A percentile compares a stretch with the other conserved stretches of the same genome.
These are phyloP conservation scores for Apophysomyces ossiformis DNA, from an alignment of 371 early-diverging fungal genomes.

Conservation along the genomic window DNA sequence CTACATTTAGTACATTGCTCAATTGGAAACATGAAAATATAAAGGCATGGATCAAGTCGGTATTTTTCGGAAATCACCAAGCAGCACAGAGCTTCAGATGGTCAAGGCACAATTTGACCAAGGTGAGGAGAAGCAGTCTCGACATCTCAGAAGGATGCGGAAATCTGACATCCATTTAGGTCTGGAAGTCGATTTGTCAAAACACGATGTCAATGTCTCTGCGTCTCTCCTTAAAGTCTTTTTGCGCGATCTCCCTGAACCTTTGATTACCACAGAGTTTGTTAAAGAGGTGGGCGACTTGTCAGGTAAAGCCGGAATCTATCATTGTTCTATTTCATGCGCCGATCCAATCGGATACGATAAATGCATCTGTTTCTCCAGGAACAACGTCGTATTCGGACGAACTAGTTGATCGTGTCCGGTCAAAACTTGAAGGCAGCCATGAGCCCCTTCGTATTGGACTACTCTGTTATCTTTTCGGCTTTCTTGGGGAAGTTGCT, in stretches of 20 bases:
- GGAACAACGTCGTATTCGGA: slow-evolving; percentile 8
- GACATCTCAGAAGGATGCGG: slow-evolving; percentile 31
- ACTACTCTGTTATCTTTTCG: slow-evolving; percentile 66
- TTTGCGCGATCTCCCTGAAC: slow-evolving; percentile 78
- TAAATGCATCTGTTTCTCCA: not conserved
- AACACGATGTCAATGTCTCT: slow-evolving; percentile 82
- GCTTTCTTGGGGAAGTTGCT: slow-evolving; percentile 68
- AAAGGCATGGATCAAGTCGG: slow-evolving; percentile 84
- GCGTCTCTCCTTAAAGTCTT: slow-evolving; percentile 87
- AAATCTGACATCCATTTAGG: slow-evolving; percentile 17
- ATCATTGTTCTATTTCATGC: not conserved
- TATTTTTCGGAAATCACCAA: slow-evolving; percentile 87
- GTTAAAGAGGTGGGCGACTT: slow-evolving; percentile 38
- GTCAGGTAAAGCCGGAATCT: slow-evolving; percentile 27
- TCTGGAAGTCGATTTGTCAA: slow-evolving; percentile 53
- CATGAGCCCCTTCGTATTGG: slow-evolving; percentile 32
- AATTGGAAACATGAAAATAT: not conserved
- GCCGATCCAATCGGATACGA: not conserved
- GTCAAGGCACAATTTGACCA: slow-evolving; percentile 74
- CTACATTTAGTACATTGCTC: too few relatives aligned
- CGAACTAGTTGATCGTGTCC: slow-evolving; percentile 28
- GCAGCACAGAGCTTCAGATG: slow-evolving; percentile 49
- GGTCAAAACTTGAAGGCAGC: slow-evolving; percentile 17
- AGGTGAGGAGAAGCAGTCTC: slow-evolving; percentile 35
- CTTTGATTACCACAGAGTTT: slow-evolving; percentile 65